Conservation (phyloP, 179 eudicot species). For the Beta macrorhiza region DNA sequence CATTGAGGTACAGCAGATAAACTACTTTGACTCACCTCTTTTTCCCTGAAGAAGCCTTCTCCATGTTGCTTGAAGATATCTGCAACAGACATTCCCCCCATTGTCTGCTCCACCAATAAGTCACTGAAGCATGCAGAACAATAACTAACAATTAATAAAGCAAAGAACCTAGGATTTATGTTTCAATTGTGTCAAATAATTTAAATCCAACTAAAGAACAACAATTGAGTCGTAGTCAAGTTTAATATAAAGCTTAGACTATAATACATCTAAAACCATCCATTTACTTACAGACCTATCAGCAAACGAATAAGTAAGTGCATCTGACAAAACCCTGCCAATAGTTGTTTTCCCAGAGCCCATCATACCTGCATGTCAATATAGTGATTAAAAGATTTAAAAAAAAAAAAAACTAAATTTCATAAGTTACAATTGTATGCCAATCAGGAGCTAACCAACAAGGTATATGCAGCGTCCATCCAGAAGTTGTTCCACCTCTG, state of each 20-base stretch:
- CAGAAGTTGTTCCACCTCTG: slow-evolving; percentile 57
- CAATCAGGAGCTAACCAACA: slow-evolving; percentile 69
- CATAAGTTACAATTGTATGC: neutral
- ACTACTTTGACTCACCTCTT: slow-evolving; percentile 57
- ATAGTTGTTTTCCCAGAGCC: slow-evolving; percentile 97
- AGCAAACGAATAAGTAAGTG: slow-evolving; percentile 72
- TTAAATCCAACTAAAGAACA: neutral
- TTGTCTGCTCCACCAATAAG: slow-evolving; percentile 58
- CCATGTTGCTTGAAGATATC: slow-evolving; percentile 81
- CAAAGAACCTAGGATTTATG: neutral
- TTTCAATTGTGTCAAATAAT: neutral
- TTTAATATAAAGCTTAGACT: neutral
- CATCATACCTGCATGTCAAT: slow-evolving; percentile 80
- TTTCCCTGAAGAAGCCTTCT: slow-evolving; percentile 80
- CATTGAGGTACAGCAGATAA: slow-evolving; percentile 4
- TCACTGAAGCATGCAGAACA: slow-evolving; percentile 55
- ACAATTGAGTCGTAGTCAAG: neutral
- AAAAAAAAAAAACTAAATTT: neutral
- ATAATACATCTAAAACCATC: neutral
- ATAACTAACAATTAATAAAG: neutral
- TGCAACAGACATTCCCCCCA: slow-evolving; percentile 62
- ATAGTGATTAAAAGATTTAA: neutral
- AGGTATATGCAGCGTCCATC: slow-evolving; percentile 80
- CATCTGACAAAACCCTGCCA: slow-evolving; percentile 77
- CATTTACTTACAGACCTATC: slow-evolving; percentile 55